Percentiles rank a stretch among this genome's conserved stretches.
Conservation (phyloP, 306 rosid genomes). For the Cicer chorassanicum region DNA sequence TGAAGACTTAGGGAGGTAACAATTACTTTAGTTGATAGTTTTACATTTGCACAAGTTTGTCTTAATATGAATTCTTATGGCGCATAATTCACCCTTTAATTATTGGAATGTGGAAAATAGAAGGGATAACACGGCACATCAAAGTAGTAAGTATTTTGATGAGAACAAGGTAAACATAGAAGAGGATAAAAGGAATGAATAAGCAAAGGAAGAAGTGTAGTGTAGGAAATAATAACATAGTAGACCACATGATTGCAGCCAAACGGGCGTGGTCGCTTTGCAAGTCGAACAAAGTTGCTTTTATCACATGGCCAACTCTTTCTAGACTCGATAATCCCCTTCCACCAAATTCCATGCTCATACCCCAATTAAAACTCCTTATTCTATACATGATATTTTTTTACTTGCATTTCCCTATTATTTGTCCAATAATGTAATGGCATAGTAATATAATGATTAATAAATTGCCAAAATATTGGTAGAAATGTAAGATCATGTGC, state of each 20-base stretch:
- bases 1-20: no score
- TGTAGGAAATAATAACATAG: conserved; percentile 63
- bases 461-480: conserved; percentile 42
- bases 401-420: conserved; percentile 5
- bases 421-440: not conserved
- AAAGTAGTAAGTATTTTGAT: not conserved
- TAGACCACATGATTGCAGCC: conserved; percentile 95
- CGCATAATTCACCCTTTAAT: not conserved
- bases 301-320: conserved; percentile 87
- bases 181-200: conserved; percentile 43
- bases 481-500: conserved; percentile 61
- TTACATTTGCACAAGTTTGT: conserved; percentile 13
- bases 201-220: conserved; percentile 46
- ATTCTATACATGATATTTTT: conserved; percentile 41
- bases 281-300: conserved; percentile 73
- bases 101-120: conserved; percentile 45
- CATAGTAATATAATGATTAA: conserved; percentile 35
- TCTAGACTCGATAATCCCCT: conserved; percentile 55
- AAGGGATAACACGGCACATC: conserved; percentile 45
- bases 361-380: conserved; percentile 45
- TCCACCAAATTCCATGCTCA: conserved; percentile 52
- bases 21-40: conserved; percentile 21
- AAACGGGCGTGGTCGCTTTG: conserved; percentile 95
- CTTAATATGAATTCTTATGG: not conserved
- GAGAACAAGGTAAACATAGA: conserved; percentile 48